Conservation (phyloP, 371 early-diverging fungal genomes). For the Mortierella sp. region DNA sequence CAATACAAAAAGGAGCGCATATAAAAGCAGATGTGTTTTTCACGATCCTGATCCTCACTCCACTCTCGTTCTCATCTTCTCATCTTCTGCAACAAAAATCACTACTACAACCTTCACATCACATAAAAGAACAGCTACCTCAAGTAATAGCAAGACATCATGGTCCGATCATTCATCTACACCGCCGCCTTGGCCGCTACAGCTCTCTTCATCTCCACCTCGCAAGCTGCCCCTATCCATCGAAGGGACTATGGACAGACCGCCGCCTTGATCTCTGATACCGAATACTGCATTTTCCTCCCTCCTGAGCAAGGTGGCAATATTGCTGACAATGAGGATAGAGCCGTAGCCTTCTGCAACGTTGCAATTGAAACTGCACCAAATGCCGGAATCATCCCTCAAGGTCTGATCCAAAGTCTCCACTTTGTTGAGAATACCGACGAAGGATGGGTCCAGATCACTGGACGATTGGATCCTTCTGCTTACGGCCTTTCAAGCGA, state of each 20-base stretch:
- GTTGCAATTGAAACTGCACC: slow-evolving; percentile 37
- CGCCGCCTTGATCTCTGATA: slow-evolving; percentile 59
- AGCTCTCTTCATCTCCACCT: not conserved
- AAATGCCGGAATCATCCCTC: slow-evolving; percentile 55
- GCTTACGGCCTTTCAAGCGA: slow-evolving; percentile 54
- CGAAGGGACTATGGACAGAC: slow-evolving; percentile 23
- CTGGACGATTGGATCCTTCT: slow-evolving; percentile 64
- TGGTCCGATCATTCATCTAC: not conserved
- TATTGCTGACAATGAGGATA: slow-evolving; percentile 30
- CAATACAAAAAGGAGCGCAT: no score
- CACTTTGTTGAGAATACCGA: slow-evolving; percentile 59
- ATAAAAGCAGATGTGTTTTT: no score
- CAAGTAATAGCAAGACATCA: not conserved
- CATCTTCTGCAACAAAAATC: no score
- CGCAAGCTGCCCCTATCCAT: not conserved
- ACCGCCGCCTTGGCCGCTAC: not conserved
- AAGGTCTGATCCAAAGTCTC: slow-evolving; percentile 63
- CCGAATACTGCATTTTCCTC: slow-evolving; percentile 66
- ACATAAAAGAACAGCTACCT: no score
- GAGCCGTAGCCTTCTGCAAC: slow-evolving; percentile 64
- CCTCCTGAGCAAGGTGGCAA: slow-evolving; percentile 44
- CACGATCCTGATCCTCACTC: no score
- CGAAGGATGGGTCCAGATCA: slow-evolving; percentile 65
- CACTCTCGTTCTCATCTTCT: no score
- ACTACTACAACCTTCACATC: no score